Base-by-base conservation (phyloP, 768 basidiomycete genomes). In the Lactifluus subvellereus region DNA sequence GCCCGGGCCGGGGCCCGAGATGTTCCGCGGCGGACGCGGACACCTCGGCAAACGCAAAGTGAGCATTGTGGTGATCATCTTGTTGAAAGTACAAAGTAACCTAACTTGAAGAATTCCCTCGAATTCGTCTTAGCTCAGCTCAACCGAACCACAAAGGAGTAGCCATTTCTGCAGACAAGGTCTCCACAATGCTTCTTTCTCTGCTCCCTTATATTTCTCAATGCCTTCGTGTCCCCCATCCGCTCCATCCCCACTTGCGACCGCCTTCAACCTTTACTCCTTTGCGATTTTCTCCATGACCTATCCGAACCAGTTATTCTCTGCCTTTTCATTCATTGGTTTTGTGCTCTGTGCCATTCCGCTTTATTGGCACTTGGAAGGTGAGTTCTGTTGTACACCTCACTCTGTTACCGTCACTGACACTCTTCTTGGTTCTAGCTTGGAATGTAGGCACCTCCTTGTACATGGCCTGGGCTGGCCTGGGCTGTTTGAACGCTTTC, bases 401-500 rank as follows among this genome's bases (percentile, higher is more conserved):
- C 16, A 8, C 1, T 10, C 32, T 30, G 11, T 18, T n/a, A 33
- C 22, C 32, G 18, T 22, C 42, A 7, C 30, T 56, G 42, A 55
- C 20, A 30, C 20, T 33, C 22, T 16, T 40, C 32, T 57, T 8
- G 35, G 18, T 32, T 45, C 52, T 37, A 78, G 84, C 84, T 20
- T 84, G 80, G 81, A 87, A 89, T 71, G 78, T 83, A 13, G 88
- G 87, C 37, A 90, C 89, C 11, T 83, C 87, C 62, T 74, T 84
- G 40, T 86, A 81, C 75, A 90, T 92, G 74, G 64, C 76, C 49
- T 92, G 89, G 90, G 77, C 78, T 20, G 82, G 79, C 2, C 59
- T 82, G 13, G 76, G 75, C 33, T 85, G 84, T 71, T 79, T 91
- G 53, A 81, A 79, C 60, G 72, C 77, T 58, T 85, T 83, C 68